phyloP scores from a whole-genome alignment of 2,329 filamentous ascomycete genomes.

The Huntiella abstrusa region DNA sequence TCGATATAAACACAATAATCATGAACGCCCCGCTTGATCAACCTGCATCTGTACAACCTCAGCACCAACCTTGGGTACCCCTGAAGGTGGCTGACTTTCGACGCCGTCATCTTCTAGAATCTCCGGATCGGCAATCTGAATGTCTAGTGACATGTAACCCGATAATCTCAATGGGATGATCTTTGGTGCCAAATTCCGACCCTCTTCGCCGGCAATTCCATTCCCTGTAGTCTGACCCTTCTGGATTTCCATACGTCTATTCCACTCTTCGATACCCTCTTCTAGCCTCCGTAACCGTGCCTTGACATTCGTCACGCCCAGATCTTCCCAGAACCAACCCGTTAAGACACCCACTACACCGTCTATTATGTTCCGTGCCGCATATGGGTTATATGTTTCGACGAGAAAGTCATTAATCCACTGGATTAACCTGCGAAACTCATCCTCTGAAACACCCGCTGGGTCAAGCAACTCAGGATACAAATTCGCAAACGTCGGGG shows the following conservation, averaged over 20 bases:
- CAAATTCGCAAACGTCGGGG: slow-evolving; percentile 82
- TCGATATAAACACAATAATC: no score
- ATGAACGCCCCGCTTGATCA: no score
- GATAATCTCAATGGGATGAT: slow-evolving; percentile 65
- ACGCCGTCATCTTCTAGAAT: slow-evolving; percentile 33
- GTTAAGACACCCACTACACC: slow-evolving; percentile 62
- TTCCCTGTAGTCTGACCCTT: no score
- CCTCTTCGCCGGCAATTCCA: slow-evolving; percentile 31
- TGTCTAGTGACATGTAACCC: slow-evolving; percentile 74
- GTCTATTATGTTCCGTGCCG: slow-evolving; percentile 60
- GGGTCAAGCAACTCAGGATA: slow-evolving; percentile 93
- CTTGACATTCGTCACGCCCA: slow-evolving; percentile 63
- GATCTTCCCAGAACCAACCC: slow-evolving; percentile 87
- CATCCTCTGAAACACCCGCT: slow-evolving; percentile 59
- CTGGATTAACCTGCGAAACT: slow-evolving; percentile 68
- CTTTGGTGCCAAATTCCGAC: slow-evolving; percentile 38
- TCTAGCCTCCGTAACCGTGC: slow-evolving; percentile 51
- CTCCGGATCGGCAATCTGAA: slow-evolving; percentile 64
- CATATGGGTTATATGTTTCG: slow-evolving; percentile 64
- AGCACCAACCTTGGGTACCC: slow-evolving; percentile 1
- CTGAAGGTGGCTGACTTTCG: background rate
- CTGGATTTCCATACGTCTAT: slow-evolving; percentile 40
- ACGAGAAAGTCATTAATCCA: slow-evolving; percentile 63
- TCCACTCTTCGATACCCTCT: slow-evolving; percentile 74
- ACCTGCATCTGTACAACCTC: background rate